Percentiles rank a stretch among this genome's conserved stretches.
Conservation (phyloP, 305 asterid genomes). For the Nicotiana rustica region DNA sequence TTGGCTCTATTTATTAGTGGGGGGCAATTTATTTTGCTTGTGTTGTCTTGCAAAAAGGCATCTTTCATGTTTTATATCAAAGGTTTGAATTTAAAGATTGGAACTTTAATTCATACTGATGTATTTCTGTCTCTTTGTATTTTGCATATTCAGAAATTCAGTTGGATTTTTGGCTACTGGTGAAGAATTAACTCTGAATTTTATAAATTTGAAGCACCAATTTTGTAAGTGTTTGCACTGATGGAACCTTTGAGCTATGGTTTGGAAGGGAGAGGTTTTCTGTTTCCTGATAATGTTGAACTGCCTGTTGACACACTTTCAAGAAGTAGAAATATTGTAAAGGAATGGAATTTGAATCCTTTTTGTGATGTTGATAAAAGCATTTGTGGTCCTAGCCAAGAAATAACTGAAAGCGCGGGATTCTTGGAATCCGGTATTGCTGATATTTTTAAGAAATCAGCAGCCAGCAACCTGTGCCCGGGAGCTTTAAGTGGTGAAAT, state of each 20-base stretch:
- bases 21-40: background rate
- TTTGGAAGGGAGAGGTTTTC: constrained; percentile 49
- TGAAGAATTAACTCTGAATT: too few species aligned
- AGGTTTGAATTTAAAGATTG: constrained; percentile 11
- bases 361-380: constrained; percentile 36
- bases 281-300: constrained; percentile 48
- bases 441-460: constrained; percentile 37
- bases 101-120: constrained; percentile 22
- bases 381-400: constrained; percentile 32
- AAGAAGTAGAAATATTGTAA: constrained; percentile 41
- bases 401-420: constrained; percentile 40
- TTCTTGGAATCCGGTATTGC: constrained; percentile 45
- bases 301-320: constrained; percentile 39
- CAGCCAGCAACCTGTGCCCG: constrained; percentile 38
- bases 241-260: constrained; percentile 60
- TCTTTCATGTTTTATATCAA: background rate
- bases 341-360: constrained; percentile 42
- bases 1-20: background rate
- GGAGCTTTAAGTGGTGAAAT: constrained; percentile 38
- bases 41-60: background rate
- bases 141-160: constrained; percentile 24
- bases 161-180: constrained; percentile 13
- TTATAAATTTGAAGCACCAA: too few species aligned
- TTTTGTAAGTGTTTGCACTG: background rate
- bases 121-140: background rate